A percentile compares a stretch with the other conserved stretches of the same genome.
These are phyloP conservation scores for Aspergillus sclerotioniger DNA, from an alignment of 495 filamentous ascomycete species.

Conservation along the genomic window DNA sequence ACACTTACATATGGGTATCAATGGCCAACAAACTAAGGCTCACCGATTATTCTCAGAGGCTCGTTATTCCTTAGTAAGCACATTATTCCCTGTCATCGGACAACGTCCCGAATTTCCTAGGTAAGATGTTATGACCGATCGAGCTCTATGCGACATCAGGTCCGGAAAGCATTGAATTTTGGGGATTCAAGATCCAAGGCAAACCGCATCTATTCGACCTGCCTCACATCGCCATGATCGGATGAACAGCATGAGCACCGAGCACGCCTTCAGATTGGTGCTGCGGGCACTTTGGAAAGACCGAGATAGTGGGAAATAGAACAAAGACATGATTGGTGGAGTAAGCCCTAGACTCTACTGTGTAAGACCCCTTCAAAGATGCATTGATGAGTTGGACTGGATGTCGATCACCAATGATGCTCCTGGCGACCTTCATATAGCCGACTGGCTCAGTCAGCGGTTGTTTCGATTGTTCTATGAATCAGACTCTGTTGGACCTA, in stretches of 20 bases:
- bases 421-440: no score
- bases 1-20: no score
- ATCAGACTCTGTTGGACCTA: no score
- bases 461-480: no score
- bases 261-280: constrained; percentile 45
- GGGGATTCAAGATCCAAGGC: constrained; percentile 56
- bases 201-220: constrained; percentile 61
- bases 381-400: no score
- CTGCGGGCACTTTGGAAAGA: constrained; percentile 48
- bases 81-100: constrained; percentile 47
- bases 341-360: no score
- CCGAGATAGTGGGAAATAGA: background rate
- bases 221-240: constrained; percentile 55
- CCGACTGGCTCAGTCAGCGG: no score
- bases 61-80: constrained; percentile 5
- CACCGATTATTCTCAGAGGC: no score
- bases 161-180: constrained; percentile 45
- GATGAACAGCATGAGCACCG: constrained; percentile 57
- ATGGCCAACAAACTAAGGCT: no score
- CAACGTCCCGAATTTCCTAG: constrained; percentile 41
- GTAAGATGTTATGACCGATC: constrained; percentile 59
- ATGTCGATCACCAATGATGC: no score
- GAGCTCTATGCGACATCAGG: constrained; percentile 62
- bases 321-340: no score
- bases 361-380: no score